Evolutionary conservation across 2,329 filamentous ascomycete genomes (phyloP), one percentile per base, ranked within the genome.

Genomic region (Epichloe coenophiala): DNA sequence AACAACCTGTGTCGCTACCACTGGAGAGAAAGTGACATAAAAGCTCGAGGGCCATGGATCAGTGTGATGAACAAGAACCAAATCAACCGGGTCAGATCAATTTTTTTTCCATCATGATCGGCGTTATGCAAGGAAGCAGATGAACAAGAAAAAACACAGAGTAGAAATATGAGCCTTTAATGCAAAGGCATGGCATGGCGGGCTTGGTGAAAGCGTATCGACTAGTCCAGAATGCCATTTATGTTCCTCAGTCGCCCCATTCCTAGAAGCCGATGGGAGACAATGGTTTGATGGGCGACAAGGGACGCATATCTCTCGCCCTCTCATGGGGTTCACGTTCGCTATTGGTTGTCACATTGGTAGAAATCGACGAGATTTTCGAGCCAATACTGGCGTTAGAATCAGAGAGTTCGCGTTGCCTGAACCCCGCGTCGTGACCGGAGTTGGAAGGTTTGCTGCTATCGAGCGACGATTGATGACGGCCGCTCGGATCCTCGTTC

Each of bases 261-360:
- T 47, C 38, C 48, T 64, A 77, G 56, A 83, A 76, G 54, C 78
- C 76, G 60, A 82, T 68, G 12, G 80, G 80, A 37, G 80, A 84
- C 45, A 84, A 65, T 41, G 81, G 81, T 63, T 81, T 80, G 60
- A 84, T 83, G 4, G 81, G 81, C 53, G 81, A 84, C 37, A 84
- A 63, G 3, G 78, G 78, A 42, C 76, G 70, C 42, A 81, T 58
- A 48, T 78, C 74, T 31, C 65, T 48, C 8, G 52, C 35, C 17
- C 38, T 38, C 15, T 54, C 66, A n/a, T 68, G 54, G 37, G 51
- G 51, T 45, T 63, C 61, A 35, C 56, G 59, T 11, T 72, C 68
- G 53, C 68, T 72, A 45, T 68, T 66, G 46, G 71, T 65, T n/a
- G 71, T 73, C 50, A 76, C 58, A 9, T 68, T 71, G 13, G 72